Base-by-base conservation (phyloP, 179 eudicot genomes). In the Vitellaria paradoxa region DNA sequence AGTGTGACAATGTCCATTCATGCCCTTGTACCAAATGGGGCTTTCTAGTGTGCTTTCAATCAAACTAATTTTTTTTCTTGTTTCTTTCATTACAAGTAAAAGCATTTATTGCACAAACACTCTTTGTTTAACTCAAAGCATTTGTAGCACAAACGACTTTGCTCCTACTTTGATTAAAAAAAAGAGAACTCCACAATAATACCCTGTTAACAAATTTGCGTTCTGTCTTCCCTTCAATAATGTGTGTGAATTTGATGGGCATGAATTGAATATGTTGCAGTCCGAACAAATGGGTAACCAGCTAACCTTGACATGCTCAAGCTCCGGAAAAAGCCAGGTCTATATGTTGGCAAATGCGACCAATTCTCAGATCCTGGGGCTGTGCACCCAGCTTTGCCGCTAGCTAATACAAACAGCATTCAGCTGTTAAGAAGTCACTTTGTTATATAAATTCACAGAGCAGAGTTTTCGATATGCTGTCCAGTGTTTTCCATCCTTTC, bases 381-480 rank as follows among this genome's bases (percentile, higher is more conserved):
- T 89, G 0, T 92, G 95, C 63, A 49, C 80, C n/a, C 80, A 85
- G 82, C 88, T 92, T 52, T 91, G 97, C 86, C 50, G 82, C 15
- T 80, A 76, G 75, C 55, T 57, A 12, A 37, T 40, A 11, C 26
- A 18, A 13, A 18, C 9, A 42, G 49, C 70, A 9, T 56, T 52
- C 49, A 17, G 23, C 45, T 57, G 67, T 42, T 67, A 56, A 50
- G 55, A 24, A 26, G 12, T 74, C 65, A 24, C 9, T 65, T 72
- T 65, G 47, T 56, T 73, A 66, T 78, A 66, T 53, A 65, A 45
- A 78, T 56, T 7, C 24, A 50, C 18, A 63, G 56, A n/a, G 67
- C n/a, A 3, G n/a, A 46, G 57, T 47, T 46, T 23, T 74, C 56
- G 15, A 64, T 23, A 6, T 18, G 56, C n/a, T 21, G 9, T 74